Percentiles rank a stretch among this genome's conserved stretches.
Evolutionary conservation across 2,329 filamentous ascomycete species (phyloP).

Genomic region (Penicillium hordei): DNA sequence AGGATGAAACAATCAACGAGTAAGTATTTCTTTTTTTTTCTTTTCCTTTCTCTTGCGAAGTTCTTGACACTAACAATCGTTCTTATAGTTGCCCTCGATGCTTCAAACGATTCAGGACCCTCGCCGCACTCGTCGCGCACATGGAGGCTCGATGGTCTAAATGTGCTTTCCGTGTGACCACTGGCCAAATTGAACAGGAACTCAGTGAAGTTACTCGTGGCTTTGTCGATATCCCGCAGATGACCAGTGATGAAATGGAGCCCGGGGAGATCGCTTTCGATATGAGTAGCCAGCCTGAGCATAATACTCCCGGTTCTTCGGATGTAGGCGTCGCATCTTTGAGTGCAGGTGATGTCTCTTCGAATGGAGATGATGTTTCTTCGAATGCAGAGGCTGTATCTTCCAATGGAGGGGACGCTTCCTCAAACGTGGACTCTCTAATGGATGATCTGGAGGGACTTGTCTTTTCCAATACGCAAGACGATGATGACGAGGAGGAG

Average conservation of each 20-base stretch:
- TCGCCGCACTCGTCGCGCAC: constrained; percentile 42
- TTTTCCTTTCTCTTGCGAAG: background rate
- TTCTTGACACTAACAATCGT: background rate
- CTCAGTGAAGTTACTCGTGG: constrained; percentile 43
- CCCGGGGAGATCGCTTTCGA: constrained; percentile 20
- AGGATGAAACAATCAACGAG: constrained; percentile 6
- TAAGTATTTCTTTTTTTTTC: constrained; percentile 7
- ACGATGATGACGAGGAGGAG: background rate
- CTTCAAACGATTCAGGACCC: constrained; percentile 39
- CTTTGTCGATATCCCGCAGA: constrained; percentile 15
- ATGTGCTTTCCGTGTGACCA: constrained; percentile 35
- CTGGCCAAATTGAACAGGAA: constrained; percentile 32
- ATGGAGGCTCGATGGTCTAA: constrained; percentile 38
- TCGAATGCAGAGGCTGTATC: background rate
- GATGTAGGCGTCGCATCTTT: background rate
- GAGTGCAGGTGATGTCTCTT: background rate
- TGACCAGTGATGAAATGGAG: constrained; percentile 5
- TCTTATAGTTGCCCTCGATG: constrained; percentile 41
- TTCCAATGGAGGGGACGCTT: too few relatives aligned
- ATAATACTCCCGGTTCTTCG: background rate
- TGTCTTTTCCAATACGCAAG: background rate
- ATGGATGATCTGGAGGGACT: background rate
- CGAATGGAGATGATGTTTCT: background rate
- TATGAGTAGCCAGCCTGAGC: constrained; percentile 12
- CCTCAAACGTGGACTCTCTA: background rate